Evolutionary conservation across 1,284 basidiomycete genomes (phyloP).

Genomic region (Leucoagaricus sp.): DNA sequence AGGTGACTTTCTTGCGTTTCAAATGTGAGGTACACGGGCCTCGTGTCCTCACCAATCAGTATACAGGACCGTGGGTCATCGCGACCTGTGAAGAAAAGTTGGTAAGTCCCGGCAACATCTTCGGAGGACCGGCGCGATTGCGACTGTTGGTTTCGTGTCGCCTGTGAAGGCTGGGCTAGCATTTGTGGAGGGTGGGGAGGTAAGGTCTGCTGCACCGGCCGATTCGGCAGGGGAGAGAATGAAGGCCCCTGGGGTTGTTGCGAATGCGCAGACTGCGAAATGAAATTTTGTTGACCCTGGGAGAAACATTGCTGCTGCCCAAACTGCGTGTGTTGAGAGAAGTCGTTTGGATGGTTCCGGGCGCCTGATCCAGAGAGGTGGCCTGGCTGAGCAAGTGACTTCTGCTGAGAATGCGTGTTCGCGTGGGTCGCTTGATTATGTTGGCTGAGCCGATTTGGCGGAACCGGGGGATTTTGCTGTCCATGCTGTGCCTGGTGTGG

Average conservation of each 20-base stretch:
- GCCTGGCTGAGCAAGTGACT: neutral
- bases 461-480: slow-evolving; percentile 2
- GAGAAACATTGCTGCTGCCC: neutral
- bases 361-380: slow-evolving; percentile 3
- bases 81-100: slow-evolving; percentile 68
- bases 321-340: slow-evolving; percentile 4
- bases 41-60: slow-evolving; percentile 64
- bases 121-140: neutral
- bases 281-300: neutral
- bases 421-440: neutral
- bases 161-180: neutral
- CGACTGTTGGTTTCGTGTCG: neutral
- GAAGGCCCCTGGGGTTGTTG: neutral
- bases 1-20: slow-evolving; percentile 51
- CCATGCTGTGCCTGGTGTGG: neutral
- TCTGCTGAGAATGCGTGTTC: slow-evolving; percentile 1
- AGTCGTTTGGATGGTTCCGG: neutral
- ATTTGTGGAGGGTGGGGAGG: slow-evolving; percentile 2
- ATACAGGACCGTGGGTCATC: slow-evolving; percentile 68
- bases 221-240: neutral
- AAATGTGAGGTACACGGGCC: slow-evolving; percentile 64
- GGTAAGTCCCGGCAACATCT: slow-evolving; percentile 42
- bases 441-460: slow-evolving; percentile 1
- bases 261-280: neutral
- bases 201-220: neutral